Conservation (phyloP, 2,329 filamentous ascomycete genomes). For the Claviceps maximensis region DNA sequence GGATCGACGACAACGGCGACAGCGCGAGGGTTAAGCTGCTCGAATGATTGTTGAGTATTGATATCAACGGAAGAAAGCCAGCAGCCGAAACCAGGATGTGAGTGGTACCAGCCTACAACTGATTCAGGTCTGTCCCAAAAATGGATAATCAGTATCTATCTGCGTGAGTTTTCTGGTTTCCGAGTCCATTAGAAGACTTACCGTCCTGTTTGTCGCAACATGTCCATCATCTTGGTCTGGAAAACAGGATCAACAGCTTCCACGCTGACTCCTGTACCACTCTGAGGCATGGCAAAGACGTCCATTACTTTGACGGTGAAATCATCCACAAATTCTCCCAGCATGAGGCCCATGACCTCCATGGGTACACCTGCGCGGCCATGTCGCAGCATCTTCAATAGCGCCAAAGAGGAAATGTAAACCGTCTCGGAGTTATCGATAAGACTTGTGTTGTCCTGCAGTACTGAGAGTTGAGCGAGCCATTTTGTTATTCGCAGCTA, state of each 20-base stretch:
- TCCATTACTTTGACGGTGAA: constrained; percentile 97
- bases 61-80: constrained; percentile 99
- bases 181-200: constrained; percentile 27
- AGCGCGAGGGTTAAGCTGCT: constrained; percentile 90
- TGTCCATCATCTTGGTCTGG: constrained; percentile 99
- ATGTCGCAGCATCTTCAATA: constrained; percentile 97
- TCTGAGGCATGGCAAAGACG: constrained; percentile 98
- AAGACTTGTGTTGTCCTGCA: constrained; percentile 73
- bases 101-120: constrained; percentile 99
- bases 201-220: constrained; percentile 95
- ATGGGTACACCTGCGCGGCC: constrained; percentile 95
- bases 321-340: constrained; percentile 97
- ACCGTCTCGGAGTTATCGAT: constrained; percentile 99
- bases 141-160: not conserved
- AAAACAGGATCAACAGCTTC: constrained; percentile 98
- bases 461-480: not conserved
- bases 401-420: constrained; percentile 92
- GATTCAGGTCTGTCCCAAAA: constrained; percentile 63
- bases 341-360: constrained; percentile 99
- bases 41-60: constrained; percentile 99
- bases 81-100: constrained; percentile 96
- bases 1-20: constrained; percentile 97
- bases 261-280: constrained; percentile 93
- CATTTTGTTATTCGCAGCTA: not conserved
- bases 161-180: not conserved